Base-by-base conservation (phyloP, 306 rosid genomes). In the Cucumis hystrix region DNA sequence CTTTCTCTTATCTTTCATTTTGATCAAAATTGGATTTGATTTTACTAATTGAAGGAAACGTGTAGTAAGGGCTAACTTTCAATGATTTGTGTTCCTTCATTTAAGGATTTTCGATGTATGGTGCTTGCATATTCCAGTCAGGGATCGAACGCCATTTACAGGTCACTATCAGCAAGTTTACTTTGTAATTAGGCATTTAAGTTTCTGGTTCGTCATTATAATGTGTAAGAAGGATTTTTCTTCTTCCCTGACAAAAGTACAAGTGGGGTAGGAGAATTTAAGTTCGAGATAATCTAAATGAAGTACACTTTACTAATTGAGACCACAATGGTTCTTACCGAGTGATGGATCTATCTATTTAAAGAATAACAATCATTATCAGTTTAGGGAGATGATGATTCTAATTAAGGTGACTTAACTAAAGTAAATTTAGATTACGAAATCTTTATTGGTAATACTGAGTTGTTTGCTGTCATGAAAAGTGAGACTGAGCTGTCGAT, bases 71-170 rank as follows among this genome's bases (percentile, higher is more conserved):
- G 70, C 76, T 83, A 23, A 45, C 75, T 79, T 49, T 35, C 75
- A 11, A 18, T 72, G 76, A 15, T 51, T 28, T 70, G 8, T 54
- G 33, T 8, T 8, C 45, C 51, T 69, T 84, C 80, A 63, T 78
- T 87, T 83, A 79, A 95, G 97, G 88, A 80, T 89, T 43, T 95
- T 89, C 82, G 87, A 95, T 49, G 18, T 91, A 72, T 89, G 93
- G 93, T 89, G 99, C 93, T 86, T 95, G 89, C 99, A 95, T 83
- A 89, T 89, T 81, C 97, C 99, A 28, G 89, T 83, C 17, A 80
- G 76, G 81, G 96, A 95, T 84, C 86, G 93, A 77, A 92, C 97
- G 59, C 78, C 88, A 79, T 89, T 92, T 83, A 72, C 82, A 83
- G 97, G 96, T 92, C 35, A 65, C 28, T 12, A 49, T 61, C 37